Percentiles rank a stretch among this genome's conserved stretches.
phyloP scores from a whole-genome alignment of 768 basidiomycete genomes.

The Boletus reticulatus region DNA sequence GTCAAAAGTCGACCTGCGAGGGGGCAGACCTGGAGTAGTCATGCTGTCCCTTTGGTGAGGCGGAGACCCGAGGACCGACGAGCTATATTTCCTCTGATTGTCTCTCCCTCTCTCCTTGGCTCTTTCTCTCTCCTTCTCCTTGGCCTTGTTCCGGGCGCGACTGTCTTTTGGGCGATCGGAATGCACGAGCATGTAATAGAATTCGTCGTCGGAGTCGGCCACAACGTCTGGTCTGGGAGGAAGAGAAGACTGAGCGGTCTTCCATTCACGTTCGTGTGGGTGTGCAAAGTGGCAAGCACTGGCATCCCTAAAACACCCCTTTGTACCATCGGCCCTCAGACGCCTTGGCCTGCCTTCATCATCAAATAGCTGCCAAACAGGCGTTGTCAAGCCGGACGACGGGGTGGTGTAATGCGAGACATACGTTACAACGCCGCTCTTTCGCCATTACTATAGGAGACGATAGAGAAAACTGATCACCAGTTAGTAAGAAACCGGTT shows the following conservation, averaged over 20 bases:
- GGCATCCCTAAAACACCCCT: conserved; percentile 22
- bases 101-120: conserved; percentile 3
- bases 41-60: conserved; percentile 18
- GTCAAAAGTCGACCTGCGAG: conserved; percentile 16
- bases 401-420: conserved; percentile 3
- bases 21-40: conserved; percentile 6
- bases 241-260: conserved; percentile 23
- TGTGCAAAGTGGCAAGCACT: conserved; percentile 29
- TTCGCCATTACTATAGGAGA: conserved; percentile 9
- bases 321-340: conserved; percentile 13
- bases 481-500: not conserved
- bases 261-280: conserved; percentile 34
- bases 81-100: conserved; percentile 6
- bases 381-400: conserved; percentile 4
- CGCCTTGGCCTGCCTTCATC: conserved; percentile 27
- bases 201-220: conserved; percentile 21
- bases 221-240: conserved; percentile 23
- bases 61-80: conserved; percentile 7
- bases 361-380: conserved; percentile 24
- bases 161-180: conserved; percentile 7
- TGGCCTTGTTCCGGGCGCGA: conserved; percentile 6
- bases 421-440: conserved; percentile 31
- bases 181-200: conserved; percentile 17
- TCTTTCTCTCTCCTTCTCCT: not conserved
- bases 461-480: not conserved